These are phyloP conservation scores for Globisporangium rhizosaccharum DNA, from an alignment of 352 stramenopile species.

Conservation along the genomic window DNA sequence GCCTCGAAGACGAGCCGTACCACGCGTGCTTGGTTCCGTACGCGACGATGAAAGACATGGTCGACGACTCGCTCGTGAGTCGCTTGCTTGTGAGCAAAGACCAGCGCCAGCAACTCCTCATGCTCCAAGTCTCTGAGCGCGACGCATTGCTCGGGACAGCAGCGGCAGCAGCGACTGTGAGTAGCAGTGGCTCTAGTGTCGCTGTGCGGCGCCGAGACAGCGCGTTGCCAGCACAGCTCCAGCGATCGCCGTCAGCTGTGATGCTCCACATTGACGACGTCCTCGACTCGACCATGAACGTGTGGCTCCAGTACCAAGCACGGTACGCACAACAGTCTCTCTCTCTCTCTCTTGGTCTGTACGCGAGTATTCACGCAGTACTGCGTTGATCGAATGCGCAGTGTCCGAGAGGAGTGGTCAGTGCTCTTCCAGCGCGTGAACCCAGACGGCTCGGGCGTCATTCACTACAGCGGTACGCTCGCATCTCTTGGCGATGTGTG, in stretches of 20 bases:
- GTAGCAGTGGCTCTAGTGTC: not conserved
- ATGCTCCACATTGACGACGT: conserved; percentile 62
- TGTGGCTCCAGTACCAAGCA: conserved; percentile 64
- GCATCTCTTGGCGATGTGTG: not conserved
- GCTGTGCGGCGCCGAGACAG: conserved; percentile 1
- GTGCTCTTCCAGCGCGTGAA: conserved; percentile 59
- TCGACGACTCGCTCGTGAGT: conserved; percentile 39
- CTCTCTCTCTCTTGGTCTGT: not conserved
- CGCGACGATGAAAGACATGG: conserved; percentile 27
- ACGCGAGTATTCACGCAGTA: not conserved
- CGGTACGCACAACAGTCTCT: conserved; percentile 21
- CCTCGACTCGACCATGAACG: conserved; percentile 60
- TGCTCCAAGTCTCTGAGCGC: conserved; percentile 12
- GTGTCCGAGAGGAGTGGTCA: conserved; percentile 51
- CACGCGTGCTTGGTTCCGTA: conserved; percentile 39
- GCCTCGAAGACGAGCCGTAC: conserved; percentile 44
- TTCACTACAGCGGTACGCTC: conserved; percentile 48
- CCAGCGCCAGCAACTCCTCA: conserved; percentile 37
- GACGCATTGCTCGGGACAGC: not conserved
- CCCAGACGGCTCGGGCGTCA: conserved; percentile 50
- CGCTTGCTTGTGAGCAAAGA: conserved; percentile 45
- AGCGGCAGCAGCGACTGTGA: not conserved
- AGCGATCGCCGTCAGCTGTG: conserved; percentile 10
- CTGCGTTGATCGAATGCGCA: conserved; percentile 5
- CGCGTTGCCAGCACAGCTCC: conserved; percentile 5